Evolutionary conservation across 192 early-diverging fungal genomes (phyloP).

Genomic region (Umbelopsis isabellina): DNA sequence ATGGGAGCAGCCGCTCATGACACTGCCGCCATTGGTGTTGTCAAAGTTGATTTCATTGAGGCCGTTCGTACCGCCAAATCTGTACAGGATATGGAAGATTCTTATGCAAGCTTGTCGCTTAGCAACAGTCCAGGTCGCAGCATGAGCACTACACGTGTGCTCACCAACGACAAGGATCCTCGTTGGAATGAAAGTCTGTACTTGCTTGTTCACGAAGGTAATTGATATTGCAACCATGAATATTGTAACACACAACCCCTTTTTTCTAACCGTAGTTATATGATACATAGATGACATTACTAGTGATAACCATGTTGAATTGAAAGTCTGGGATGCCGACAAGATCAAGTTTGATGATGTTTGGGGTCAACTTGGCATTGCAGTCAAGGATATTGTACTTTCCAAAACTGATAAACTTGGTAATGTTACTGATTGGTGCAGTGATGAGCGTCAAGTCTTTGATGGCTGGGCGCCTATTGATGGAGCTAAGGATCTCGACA

Average conservation of each 20-base stretch:
- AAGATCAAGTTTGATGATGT: slow-evolving; percentile 32
- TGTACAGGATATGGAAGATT: slow-evolving; percentile 31
- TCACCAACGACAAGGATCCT: slow-evolving; percentile 33
- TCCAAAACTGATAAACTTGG: slow-evolving; percentile 23
- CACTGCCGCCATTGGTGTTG: slow-evolving; percentile 28
- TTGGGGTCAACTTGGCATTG: slow-evolving; percentile 26
- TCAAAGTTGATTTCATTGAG: slow-evolving; percentile 35
- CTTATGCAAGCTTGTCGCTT: slow-evolving; percentile 29
- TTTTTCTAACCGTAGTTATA: not conserved
- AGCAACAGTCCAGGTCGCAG: slow-evolving; percentile 27
- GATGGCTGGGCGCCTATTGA: slow-evolving; percentile 39
- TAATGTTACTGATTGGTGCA: slow-evolving; percentile 26
- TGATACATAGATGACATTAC: slow-evolving; percentile 28
- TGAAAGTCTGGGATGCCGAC: slow-evolving; percentile 40
- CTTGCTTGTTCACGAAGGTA: slow-evolving; percentile 27
- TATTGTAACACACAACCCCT: too few species aligned
- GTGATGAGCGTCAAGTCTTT: slow-evolving; percentile 28
- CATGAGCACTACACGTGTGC: slow-evolving; percentile 29
- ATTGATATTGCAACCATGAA: not conserved
- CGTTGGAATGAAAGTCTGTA: slow-evolving; percentile 34
- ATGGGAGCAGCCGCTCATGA: slow-evolving; percentile 20
- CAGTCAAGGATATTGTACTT: slow-evolving; percentile 22
- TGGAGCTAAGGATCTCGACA: slow-evolving; percentile 19
- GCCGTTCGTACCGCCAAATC: slow-evolving; percentile 16
- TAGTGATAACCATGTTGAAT: slow-evolving; percentile 21